phyloP scores from a whole-genome alignment of 140 eudicot species.

The Anethum foeniculum region DNA sequence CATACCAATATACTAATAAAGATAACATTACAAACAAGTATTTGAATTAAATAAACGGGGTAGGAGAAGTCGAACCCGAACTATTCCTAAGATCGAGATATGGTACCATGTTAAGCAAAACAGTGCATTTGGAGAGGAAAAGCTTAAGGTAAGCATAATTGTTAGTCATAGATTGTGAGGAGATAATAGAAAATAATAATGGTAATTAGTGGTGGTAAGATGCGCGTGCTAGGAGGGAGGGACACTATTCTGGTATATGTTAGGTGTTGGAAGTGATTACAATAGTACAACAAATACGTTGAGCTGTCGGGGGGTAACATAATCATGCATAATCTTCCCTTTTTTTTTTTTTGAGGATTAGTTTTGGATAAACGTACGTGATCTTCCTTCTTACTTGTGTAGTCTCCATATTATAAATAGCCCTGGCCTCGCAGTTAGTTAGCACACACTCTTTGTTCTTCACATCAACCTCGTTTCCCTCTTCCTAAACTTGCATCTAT shows the following conservation, averaged over 20 bases:
- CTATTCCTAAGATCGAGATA: too few species aligned
- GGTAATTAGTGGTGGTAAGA: background rate
- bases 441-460: background rate
- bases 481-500: background rate
- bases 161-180: too few species aligned
- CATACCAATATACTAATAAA: too few species aligned
- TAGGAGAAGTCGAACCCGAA: too few species aligned
- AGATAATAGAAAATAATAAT: too few species aligned
- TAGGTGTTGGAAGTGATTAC: background rate
- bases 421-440: background rate
- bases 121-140: too few species aligned
- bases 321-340: slow-evolving; percentile 2
- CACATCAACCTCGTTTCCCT: background rate
- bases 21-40: too few species aligned
- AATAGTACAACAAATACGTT: background rate
- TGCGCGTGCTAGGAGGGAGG: slow-evolving; percentile 1
- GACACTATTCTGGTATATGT: background rate
- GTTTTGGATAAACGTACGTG: background rate
- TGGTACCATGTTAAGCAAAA: too few species aligned
- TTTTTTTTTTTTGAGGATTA: background rate
- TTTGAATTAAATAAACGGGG: too few species aligned
- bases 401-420: background rate
- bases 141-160: too few species aligned
- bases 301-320: slow-evolving; percentile 5
- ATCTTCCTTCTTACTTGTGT: background rate